These are phyloP conservation scores for Fraxinus velutina DNA, from an alignment of 305 asterid species.

Conservation along the genomic window DNA sequence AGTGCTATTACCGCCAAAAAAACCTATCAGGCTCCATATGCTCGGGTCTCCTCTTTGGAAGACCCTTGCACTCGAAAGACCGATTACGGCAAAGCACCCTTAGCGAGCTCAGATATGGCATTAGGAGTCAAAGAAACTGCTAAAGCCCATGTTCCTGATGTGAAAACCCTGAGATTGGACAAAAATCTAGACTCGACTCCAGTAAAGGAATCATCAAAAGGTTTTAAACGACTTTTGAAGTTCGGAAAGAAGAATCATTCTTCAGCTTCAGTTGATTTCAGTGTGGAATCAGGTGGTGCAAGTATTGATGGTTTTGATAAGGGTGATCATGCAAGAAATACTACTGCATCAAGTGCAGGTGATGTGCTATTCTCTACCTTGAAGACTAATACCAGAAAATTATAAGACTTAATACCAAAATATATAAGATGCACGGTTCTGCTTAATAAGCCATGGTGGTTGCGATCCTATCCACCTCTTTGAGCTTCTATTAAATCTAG, in stretches of 20 bases:
- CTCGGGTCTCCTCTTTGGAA: slow-evolving; percentile 67
- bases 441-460: background rate
- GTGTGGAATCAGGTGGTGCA: slow-evolving; percentile 56
- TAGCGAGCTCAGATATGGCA: slow-evolving; percentile 33
- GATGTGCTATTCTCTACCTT: slow-evolving; percentile 26
- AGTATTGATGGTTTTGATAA: slow-evolving; percentile 46
- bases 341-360: slow-evolving; percentile 68
- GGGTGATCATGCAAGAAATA: slow-evolving; percentile 34
- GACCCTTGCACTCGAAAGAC: slow-evolving; percentile 54
- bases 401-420: background rate
- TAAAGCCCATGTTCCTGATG: slow-evolving; percentile 43
- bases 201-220: slow-evolving; percentile 73
- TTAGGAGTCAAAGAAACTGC: slow-evolving; percentile 48
- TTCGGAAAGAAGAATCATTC: slow-evolving; percentile 76
- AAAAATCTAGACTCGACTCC: slow-evolving; percentile 37
- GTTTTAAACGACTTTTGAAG: slow-evolving; percentile 72
- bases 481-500: background rate
- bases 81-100: slow-evolving; percentile 48
- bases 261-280: slow-evolving; percentile 56
- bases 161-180: slow-evolving; percentile 41
- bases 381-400: background rate
- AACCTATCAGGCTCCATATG: slow-evolving; percentile 60
- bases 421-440: background rate
- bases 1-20: slow-evolving; percentile 35
- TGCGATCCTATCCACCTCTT: background rate